Conservation (phyloP, 2,329 filamentous ascomycete species). For the Diplodia intermedia region DNA sequence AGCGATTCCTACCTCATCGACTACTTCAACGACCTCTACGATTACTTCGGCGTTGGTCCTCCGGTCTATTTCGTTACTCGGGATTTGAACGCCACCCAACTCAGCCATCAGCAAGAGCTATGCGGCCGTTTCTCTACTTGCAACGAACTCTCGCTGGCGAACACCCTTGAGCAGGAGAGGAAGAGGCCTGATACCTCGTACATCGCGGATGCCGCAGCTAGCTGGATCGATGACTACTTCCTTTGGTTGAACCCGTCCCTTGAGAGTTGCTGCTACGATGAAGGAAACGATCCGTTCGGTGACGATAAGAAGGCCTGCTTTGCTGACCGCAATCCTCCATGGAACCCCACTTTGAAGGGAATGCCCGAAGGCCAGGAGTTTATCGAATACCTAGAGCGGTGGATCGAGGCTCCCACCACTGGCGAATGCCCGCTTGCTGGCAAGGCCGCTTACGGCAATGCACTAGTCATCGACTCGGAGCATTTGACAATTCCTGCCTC, state of each 20-base stretch:
- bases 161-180: constrained; percentile 90
- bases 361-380: constrained; percentile 97
- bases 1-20: constrained; percentile 93
- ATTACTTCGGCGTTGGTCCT: constrained; percentile 88
- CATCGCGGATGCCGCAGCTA: constrained; percentile 85
- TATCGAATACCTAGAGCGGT: constrained; percentile 81
- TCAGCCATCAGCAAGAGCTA: constrained; percentile 79
- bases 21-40: constrained; percentile 95
- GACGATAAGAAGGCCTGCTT: constrained; percentile 70
- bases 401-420: constrained; percentile 79
- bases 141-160: constrained; percentile 80
- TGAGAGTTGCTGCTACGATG: constrained; percentile 73
- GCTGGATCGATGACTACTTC: constrained; percentile 97
- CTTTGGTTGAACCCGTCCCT: constrained; percentile 91
- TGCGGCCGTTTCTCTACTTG: constrained; percentile 93
- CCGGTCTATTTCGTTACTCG: constrained; percentile 96
- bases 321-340: constrained; percentile 74
- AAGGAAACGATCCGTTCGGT: constrained; percentile 36
- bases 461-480: constrained; percentile 77
- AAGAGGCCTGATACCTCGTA: constrained; percentile 89
- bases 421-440: constrained; percentile 88
- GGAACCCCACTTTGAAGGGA: constrained; percentile 87
- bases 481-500: constrained; percentile 75
- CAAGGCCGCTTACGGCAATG: constrained; percentile 83
- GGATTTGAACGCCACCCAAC: constrained; percentile 77